Percentiles rank a stretch among this genome's conserved stretches.
phyloP scores from a whole-genome alignment of 768 basidiomycete genomes.

The Rhodocollybia butyracea region DNA sequence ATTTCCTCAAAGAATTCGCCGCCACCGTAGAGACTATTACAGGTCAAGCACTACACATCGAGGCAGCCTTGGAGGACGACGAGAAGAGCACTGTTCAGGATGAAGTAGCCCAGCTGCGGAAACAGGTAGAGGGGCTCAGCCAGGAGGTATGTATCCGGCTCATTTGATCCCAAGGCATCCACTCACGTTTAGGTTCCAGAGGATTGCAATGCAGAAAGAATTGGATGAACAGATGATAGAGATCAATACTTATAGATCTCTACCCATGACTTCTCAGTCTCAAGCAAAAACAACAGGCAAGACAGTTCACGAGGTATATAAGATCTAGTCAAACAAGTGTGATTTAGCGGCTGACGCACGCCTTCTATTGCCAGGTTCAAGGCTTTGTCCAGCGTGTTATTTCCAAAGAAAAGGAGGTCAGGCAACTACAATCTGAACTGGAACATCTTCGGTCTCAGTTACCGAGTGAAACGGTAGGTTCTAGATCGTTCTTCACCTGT shows the following conservation, averaged over 20 bases:
- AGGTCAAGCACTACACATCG: conserved; percentile 58
- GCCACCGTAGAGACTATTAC: conserved; percentile 64
- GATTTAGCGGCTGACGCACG: conserved; percentile 1
- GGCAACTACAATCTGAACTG: conserved; percentile 69
- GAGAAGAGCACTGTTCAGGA: conserved; percentile 46
- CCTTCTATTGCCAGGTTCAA: conserved; percentile 46
- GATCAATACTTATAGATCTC: conserved; percentile 58
- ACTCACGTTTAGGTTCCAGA: conserved; percentile 29
- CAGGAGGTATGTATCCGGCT: conserved; percentile 49
- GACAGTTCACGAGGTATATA: conserved; percentile 52
- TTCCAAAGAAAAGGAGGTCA: conserved; percentile 82
- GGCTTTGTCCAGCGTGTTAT: conserved; percentile 78
- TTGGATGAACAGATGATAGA: conserved; percentile 65
- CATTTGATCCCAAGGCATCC: neutral
- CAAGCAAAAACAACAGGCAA: conserved; percentile 42
- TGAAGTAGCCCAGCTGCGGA: conserved; percentile 58
- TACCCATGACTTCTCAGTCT: conserved; percentile 35
- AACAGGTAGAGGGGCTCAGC: conserved; percentile 58
- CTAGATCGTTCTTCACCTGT: neutral
- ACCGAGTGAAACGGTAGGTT: conserved; percentile 57
- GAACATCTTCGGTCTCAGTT: conserved; percentile 58
- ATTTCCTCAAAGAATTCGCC: conserved; percentile 58
- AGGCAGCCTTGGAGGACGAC: conserved; percentile 32
- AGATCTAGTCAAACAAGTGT: neutral
- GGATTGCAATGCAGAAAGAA: conserved; percentile 47